Base-by-base conservation (phyloP, 2,329 filamentous ascomycete species). In the Basipetospora chlamydospora region DNA sequence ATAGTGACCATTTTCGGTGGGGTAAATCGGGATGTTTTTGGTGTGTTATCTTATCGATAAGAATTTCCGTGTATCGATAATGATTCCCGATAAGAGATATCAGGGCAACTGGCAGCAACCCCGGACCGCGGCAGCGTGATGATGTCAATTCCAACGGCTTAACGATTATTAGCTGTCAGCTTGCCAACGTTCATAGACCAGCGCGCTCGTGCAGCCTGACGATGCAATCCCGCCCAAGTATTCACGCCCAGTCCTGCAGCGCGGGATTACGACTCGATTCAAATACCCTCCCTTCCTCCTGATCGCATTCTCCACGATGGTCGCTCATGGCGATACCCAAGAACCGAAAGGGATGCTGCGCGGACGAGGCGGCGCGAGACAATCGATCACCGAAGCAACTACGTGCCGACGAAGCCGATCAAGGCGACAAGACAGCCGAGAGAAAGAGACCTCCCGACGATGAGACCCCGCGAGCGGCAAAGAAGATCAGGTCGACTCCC, bases 11-110 rank as follows among this genome's bases (percentile, higher is more conserved):
- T 28, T 35, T 30, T 36, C 29, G 26, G 34, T 18, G 34, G 26
- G 26, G 34, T 28, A 10, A 9, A n/a, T 15, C n/a, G 21, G 11
- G 17, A 29, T 13, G 15, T 36, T 36, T 11, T 18, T 16, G 23
- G 23, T 22, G 8, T 8, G 26, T 30, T 28, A 30, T 28, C 34
- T 36, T 36, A 36, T 36, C 34, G 34, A 36, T 36, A 36, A 28
- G 12, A n/a, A 22, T 28, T 17, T 28, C 22, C 12, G 18, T 25
- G 11, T 25, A 25, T 11, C 22, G 22, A 25, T 25, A 25, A 6
- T 11, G 22, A 25, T 25, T n/a, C n/a, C n/a, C n/a, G n/a, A n/a
- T n/a, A n/a, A n/a, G n/a, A n/a, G n/a, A n/a, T n/a, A n/a, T n/a
- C n/a, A n/a, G n/a, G n/a, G 26, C 26, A 13, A 11, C 26, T 29